Evolutionary conservation across 2,329 filamentous ascomycete genomes (phyloP).

Genomic region (Fonsecaea erecta): DNA sequence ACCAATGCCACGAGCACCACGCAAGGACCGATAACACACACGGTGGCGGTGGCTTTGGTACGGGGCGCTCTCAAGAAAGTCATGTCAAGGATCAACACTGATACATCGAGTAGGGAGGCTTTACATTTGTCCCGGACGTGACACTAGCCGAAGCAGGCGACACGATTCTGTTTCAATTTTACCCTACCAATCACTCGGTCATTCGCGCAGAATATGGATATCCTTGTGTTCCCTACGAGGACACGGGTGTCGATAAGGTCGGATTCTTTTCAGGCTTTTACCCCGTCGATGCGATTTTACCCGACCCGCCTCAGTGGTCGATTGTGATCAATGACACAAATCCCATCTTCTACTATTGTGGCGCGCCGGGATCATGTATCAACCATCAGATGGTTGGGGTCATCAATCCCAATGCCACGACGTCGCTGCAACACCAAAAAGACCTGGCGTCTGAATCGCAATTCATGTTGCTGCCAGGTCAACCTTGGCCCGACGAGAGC

Average conservation of each 20-base stretch:
- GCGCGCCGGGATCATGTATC: constrained; percentile 68
- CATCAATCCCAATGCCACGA: constrained; percentile 62
- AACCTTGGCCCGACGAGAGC: constrained; percentile 33
- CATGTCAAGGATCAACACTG: not conserved
- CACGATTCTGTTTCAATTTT: constrained; percentile 59
- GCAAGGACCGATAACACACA: constrained; percentile 33
- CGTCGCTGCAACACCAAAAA: constrained; percentile 33
- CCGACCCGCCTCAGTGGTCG: constrained; percentile 49
- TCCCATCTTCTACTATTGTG: constrained; percentile 73
- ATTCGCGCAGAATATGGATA: constrained; percentile 62
- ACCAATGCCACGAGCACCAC: constrained; percentile 24
- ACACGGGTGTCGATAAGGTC: constrained; percentile 53
- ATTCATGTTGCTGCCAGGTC: constrained; percentile 36
- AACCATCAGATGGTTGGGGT: constrained; percentile 73
- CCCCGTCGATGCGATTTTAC: constrained; percentile 52
- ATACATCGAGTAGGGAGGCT: constrained; percentile 25
- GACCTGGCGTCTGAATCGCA: constrained; percentile 28
- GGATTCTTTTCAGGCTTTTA: constrained; percentile 62
- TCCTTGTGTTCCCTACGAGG: constrained; percentile 68
- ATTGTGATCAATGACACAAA: constrained; percentile 63
- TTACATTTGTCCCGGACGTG: constrained; percentile 35
- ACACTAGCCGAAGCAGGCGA: constrained; percentile 33
- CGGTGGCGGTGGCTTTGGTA: constrained; percentile 28
- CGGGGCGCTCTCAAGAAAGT: constrained; percentile 7
- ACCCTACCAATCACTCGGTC: constrained; percentile 67